Percentiles rank a stretch among this genome's conserved stretches.
Conservation (phyloP, 2,329 filamentous ascomycete species). For the Epichloe gansuensis region DNA sequence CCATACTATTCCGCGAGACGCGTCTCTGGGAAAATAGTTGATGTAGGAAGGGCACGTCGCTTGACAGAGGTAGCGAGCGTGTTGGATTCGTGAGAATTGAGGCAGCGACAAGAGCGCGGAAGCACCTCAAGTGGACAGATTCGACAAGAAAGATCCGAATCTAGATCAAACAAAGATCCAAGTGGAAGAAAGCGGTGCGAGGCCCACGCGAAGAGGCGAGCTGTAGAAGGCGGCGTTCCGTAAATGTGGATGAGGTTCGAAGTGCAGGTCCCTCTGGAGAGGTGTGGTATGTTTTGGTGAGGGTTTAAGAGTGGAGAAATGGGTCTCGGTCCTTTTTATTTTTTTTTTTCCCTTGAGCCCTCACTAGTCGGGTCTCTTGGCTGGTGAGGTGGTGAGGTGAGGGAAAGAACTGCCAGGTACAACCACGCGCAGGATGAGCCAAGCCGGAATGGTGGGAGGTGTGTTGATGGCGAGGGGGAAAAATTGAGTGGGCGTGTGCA, state of each 20-base stretch:
- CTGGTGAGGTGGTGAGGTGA: slow-evolving; percentile 10
- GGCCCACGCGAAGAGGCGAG: slow-evolving; percentile 16
- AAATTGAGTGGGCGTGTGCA: slow-evolving; percentile 5
- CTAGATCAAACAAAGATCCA: slow-evolving; percentile 2
- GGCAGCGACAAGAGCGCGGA: slow-evolving; percentile 4
- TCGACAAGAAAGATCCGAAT: slow-evolving; percentile 2
- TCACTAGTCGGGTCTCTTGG: slow-evolving; percentile 7
- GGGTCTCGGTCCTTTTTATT: slow-evolving; percentile 30
- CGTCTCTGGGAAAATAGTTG: slow-evolving; percentile 13
- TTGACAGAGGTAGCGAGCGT: not conserved
- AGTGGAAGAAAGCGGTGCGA: slow-evolving; percentile 9
- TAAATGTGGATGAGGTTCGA: slow-evolving; percentile 27
- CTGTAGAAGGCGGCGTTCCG: slow-evolving; percentile 17
- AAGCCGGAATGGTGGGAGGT: slow-evolving; percentile 18
- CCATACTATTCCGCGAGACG: slow-evolving; percentile 36
- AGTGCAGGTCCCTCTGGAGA: slow-evolving; percentile 26
- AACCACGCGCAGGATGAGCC: slow-evolving; percentile 10
- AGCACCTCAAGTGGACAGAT: slow-evolving; percentile 10
- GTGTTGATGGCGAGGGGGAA: slow-evolving; percentile 6
- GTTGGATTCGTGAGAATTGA: slow-evolving; percentile 1
- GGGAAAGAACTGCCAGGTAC: slow-evolving; percentile 11
- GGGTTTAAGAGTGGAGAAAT: slow-evolving; percentile 34
- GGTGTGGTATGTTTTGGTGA: slow-evolving; percentile 31
- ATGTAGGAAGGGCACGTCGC: not conserved
- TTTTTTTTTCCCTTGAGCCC: slow-evolving; percentile 12